phyloP scores from a whole-genome alignment of 768 basidiomycete species.

The Leccinum imitatum region DNA sequence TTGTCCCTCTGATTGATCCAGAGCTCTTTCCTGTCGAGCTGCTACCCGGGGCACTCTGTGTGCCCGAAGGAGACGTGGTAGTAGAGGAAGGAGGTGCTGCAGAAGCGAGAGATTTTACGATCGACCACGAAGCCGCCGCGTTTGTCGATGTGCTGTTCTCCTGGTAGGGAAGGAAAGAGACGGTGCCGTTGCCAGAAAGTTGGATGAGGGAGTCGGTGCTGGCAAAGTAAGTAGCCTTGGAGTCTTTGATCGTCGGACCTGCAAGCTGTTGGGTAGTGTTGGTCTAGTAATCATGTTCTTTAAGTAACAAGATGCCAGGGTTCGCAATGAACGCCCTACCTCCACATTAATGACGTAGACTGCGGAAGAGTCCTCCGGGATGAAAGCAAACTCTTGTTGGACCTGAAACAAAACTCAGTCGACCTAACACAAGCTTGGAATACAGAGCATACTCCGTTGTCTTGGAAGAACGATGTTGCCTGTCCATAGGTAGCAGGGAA shows the following conservation, averaged over 20 bases:
- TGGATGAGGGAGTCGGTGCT: constrained; percentile 63
- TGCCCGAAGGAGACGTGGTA: constrained; percentile 19
- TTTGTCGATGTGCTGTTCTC: constrained; percentile 44
- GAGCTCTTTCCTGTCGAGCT: constrained; percentile 14
- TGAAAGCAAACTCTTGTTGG: constrained; percentile 74
- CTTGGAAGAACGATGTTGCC: constrained; percentile 68
- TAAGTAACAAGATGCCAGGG: constrained; percentile 4
- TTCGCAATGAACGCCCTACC: constrained; percentile 32
- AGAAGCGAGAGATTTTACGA: constrained; percentile 44
- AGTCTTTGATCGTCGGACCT: constrained; percentile 60
- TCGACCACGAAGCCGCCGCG: constrained; percentile 48
- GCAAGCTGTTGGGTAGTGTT: constrained; percentile 64
- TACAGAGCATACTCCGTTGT: constrained; percentile 42
- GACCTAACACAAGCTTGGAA: neutral
- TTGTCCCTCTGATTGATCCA: constrained; percentile 14
- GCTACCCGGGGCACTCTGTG: constrained; percentile 15
- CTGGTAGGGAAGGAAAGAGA: constrained; percentile 61
- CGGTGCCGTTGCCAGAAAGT: constrained; percentile 56
- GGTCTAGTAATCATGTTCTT: constrained; percentile 35
- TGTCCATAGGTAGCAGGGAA: constrained; percentile 73
- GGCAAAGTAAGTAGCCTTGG: constrained; percentile 63
- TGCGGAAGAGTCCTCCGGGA: constrained; percentile 69
- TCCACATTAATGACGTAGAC: constrained; percentile 77
- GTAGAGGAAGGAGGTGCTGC: constrained; percentile 39
- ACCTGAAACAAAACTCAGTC: constrained; percentile 37